These are phyloP conservation scores for Thermomyces lanuginosus DNA, from an alignment of 2,329 filamentous ascomycete species.

Conservation along the genomic window DNA sequence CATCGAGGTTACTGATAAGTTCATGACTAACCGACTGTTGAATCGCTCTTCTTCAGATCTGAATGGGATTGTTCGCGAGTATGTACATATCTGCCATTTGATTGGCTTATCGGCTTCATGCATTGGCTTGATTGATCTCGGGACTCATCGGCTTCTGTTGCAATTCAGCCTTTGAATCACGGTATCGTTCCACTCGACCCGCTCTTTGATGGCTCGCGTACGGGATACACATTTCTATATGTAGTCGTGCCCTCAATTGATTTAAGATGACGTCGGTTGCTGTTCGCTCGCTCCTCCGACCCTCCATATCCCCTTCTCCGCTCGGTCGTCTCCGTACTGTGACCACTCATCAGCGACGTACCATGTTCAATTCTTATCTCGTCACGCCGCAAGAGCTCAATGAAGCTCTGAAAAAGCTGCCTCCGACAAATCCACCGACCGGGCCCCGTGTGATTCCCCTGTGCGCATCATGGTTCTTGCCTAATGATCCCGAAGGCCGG, in stretches of 20 bases:
- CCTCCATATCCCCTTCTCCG: conserved; percentile 8
- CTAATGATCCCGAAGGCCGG: conserved; percentile 61
- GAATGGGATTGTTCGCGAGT: too few species aligned
- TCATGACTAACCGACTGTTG: too few species aligned
- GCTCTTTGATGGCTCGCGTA: too few species aligned
- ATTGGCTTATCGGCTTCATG: too few species aligned
- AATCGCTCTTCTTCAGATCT: too few species aligned
- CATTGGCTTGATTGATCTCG: too few species aligned
- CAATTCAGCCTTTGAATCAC: too few species aligned
- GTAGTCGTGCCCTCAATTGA: neutral
- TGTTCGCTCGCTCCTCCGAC: conserved; percentile 15
- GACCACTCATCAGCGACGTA: conserved; percentile 29
- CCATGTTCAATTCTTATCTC: conserved; percentile 60
- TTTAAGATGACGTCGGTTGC: conserved; percentile 20
- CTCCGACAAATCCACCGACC: conserved; percentile 61
- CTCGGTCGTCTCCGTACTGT: conserved; percentile 11
- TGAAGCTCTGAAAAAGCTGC: conserved; percentile 66
- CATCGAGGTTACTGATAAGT: too few species aligned
- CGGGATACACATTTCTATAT: neutral
- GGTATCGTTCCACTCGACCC: too few species aligned
- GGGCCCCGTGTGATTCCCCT: conserved; percentile 73
- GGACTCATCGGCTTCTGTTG: too few species aligned
- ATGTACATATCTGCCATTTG: too few species aligned
- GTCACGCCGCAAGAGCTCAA: conserved; percentile 71
- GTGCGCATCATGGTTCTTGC: conserved; percentile 90